phyloP scores from a whole-genome alignment of 257 asterid genomes.

The Cruciata laevipes region DNA sequence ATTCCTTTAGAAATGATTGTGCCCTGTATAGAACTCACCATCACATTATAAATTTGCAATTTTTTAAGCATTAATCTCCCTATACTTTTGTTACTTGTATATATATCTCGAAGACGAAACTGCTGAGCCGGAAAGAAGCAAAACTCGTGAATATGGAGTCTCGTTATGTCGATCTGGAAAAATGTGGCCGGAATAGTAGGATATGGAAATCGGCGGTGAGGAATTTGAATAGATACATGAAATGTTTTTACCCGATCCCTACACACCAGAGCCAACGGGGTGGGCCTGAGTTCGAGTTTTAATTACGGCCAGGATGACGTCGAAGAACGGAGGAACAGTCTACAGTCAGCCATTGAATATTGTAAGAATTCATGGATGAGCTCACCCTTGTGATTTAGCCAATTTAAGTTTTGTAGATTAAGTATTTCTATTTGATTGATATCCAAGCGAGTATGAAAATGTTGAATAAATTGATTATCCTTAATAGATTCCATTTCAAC shows the following conservation, averaged over 20 bases:
- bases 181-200: background rate
- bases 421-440: background rate
- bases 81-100: too few relatives aligned
- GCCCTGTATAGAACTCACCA: background rate
- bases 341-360: background rate
- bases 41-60: background rate
- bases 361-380: background rate
- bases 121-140: too few relatives aligned
- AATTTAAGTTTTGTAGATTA: too few relatives aligned
- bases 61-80: too few relatives aligned
- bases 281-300: background rate
- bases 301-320: background rate
- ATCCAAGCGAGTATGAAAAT: too few relatives aligned
- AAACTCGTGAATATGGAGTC: background rate
- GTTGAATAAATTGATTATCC: too few relatives aligned
- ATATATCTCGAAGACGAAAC: too few relatives aligned
- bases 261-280: background rate
- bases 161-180: background rate
- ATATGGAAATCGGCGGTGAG: background rate
- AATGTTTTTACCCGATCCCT: background rate
- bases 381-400: background rate
- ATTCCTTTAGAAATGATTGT: background rate
- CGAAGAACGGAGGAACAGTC: background rate
- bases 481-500: too few relatives aligned
- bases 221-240: background rate